phyloP scores from a whole-genome alignment of 768 basidiomycete genomes.

The Vishniacozyma victoriae region DNA sequence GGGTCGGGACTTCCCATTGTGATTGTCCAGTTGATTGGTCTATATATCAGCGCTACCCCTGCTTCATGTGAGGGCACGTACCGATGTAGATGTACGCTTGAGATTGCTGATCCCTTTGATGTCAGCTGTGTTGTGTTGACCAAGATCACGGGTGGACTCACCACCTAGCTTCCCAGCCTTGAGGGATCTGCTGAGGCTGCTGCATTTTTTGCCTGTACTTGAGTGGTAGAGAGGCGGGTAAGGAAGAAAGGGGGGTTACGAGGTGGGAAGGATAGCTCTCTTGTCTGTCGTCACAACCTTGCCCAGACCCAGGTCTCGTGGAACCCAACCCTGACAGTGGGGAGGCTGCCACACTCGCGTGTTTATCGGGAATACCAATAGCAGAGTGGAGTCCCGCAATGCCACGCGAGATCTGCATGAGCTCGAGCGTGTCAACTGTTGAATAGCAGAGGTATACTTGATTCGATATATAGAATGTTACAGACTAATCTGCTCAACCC shows the following conservation, averaged over 20 bases:
- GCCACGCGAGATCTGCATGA: too few relatives aligned
- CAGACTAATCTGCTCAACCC: constrained; percentile 38
- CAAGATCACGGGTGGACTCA: constrained; percentile 47
- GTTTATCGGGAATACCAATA: too few relatives aligned
- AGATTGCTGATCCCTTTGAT: constrained; percentile 65
- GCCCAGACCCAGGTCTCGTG: too few relatives aligned
- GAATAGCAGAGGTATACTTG: too few relatives aligned
- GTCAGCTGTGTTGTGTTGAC: not conserved
- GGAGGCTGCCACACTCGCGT: too few relatives aligned
- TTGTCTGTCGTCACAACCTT: too few relatives aligned
- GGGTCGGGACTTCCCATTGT: constrained; percentile 79
- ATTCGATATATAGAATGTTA: constrained; percentile 22
- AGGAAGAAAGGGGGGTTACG: not conserved
- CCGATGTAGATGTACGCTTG: constrained; percentile 86
- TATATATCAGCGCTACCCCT: constrained; percentile 45
- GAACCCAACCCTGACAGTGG: too few relatives aligned
- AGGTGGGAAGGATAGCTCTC: not conserved
- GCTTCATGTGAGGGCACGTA: constrained; percentile 50
- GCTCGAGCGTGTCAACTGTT: too few relatives aligned
- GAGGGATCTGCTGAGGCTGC: constrained; percentile 55
- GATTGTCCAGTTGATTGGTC: constrained; percentile 68
- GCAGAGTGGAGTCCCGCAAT: too few relatives aligned
- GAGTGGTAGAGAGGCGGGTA: not conserved
- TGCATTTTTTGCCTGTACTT: constrained; percentile 9
- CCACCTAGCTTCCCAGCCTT: constrained; percentile 93